Evolutionary conservation across 2,329 filamentous ascomycete species (phyloP), one percentile per base, ranked within the genome.

Genomic region (Karstenula rhodostoma): DNA sequence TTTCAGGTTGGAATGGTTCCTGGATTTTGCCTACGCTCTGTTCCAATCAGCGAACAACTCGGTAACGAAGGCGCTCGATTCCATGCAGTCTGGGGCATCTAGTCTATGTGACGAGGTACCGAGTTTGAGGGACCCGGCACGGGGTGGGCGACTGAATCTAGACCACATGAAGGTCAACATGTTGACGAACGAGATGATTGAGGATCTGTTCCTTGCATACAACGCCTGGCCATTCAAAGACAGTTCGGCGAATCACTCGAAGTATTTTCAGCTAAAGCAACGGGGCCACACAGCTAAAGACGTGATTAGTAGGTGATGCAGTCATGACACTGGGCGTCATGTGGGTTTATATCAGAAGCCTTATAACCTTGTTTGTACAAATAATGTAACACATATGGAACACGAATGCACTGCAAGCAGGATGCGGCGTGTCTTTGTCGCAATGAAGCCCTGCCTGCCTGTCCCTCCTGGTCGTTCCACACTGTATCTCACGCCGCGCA

Each of bases 191-290:
- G 74, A 77, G 57, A 77, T 77, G 75, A 54, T 77, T 8, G 49
- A 69, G 2, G 71, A 73, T 53, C 58, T 78, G 42, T 62, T 63
- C 9, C 40, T 52, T n/a, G 76, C 73, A 17, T 79, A 72, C 53
- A 65, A 55, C 46, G 68, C 68, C 9, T 79, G 77, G 77, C 75
- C 73, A 1, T 79, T 78, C 57, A 69, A 70, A 40, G 62, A 60
- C 4, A 65, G 66, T 5, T 66, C 63, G 3, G 64, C 69, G 12
- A 62, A 73, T 47, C 65, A 71, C 32, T 63, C 62, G 27, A 68
- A 61, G 33, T 75, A 69, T 47, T 77, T 76, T 29, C 62, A 65
- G 51, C 46, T 57, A 32, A 62, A 33, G 42, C 8, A 43, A 29
- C 48, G 23, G 37, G 40, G 37, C 17, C 17, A 9, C 17, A n/a